Base-by-base conservation (phyloP, 1,139 yeast genomes). In the Lodderomyces metapsilosis region DNA sequence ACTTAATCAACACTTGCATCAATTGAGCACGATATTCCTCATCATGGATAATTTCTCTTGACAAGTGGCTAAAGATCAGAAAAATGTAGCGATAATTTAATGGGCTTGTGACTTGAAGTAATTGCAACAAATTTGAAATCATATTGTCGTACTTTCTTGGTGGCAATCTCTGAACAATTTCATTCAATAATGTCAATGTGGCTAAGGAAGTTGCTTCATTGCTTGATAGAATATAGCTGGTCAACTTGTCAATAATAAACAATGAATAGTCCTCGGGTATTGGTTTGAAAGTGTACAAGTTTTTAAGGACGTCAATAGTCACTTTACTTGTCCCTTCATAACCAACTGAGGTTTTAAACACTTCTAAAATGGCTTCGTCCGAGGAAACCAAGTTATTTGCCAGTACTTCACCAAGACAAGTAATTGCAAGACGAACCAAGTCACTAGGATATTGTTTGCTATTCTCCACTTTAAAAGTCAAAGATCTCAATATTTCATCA, bases 371-470 rank as follows among this genome's bases (percentile, higher is more conserved):
- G 6, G 43, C 43, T 1, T 38, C 42, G 12, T 22, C 28, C 2
- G 37, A 20, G 18, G 54, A 21, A 9, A 49, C 45, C 12, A 60
- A 20, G 53, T 47, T 10, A 52, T 45, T 24, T 56, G 47, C 33
- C 62, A 50, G 23, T 12, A 43, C 42, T 33, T 55, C 54, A n/a
- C 69, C 64, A 8, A 76, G 52, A 6, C 68, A 62, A 12, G 47
- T 43, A 9, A 80, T 61, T 6, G 82, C 69, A 37, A 63, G 64
- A 46, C 74, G 76, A 38, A 82, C 63, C 13, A 80, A 68, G 38
- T 78, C 84, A 44, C 75, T 61, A 6, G 82, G 77, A 43, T 69
- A 68, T 11, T 64, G 61, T 36, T 72, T 68, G 35, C 68, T 66
- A 2, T 61, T 50, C 5, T 71, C 64, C 41, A 71, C 74, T n/a